A percentile compares a stretch with the other conserved stretches of the same genome.
Conservation (phyloP, 257 asterid species). For the Rehmannia glutinosa region DNA sequence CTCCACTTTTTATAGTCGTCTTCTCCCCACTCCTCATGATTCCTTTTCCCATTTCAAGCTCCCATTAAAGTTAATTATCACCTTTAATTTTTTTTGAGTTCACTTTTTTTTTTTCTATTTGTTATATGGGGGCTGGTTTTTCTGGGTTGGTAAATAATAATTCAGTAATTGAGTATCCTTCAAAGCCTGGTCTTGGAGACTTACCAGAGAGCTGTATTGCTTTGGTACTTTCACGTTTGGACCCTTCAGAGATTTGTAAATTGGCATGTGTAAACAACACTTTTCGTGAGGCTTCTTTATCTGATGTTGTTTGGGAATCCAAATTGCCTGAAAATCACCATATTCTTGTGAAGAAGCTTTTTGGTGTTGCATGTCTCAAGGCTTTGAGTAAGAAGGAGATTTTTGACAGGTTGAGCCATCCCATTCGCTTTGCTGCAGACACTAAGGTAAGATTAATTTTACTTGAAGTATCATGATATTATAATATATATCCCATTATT, state of each 20-base stretch:
- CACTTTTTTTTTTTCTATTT: too few species aligned
- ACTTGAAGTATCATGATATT: too few species aligned
- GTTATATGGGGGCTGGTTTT: constrained; percentile 41
- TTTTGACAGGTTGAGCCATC: constrained; percentile 30
- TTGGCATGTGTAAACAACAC: constrained; percentile 28
- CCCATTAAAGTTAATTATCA: too few species aligned
- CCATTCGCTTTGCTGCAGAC: constrained; percentile 28
- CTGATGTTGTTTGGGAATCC: constrained; percentile 45
- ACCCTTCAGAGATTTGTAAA: constrained; percentile 37
- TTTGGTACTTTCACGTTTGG: constrained; percentile 29
- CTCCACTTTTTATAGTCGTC: too few species aligned
- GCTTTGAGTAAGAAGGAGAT: constrained; percentile 32
- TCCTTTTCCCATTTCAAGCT: too few species aligned
- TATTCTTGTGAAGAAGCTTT: constrained; percentile 28
- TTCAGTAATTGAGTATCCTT: neutral
- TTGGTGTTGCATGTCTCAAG: neutral
- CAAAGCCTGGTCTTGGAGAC: constrained; percentile 29
- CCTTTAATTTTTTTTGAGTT: too few species aligned
- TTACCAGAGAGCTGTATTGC: constrained; percentile 61
- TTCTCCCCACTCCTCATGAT: too few species aligned
- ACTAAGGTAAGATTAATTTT: constrained; percentile 32
- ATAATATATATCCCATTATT: too few species aligned
- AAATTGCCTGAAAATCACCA: constrained; percentile 46
- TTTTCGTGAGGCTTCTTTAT: constrained; percentile 40
- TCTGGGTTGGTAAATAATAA: constrained; percentile 14